phyloP scores from a whole-genome alignment of 345 rosid genomes.

The Eucalyptus marginata region DNA sequence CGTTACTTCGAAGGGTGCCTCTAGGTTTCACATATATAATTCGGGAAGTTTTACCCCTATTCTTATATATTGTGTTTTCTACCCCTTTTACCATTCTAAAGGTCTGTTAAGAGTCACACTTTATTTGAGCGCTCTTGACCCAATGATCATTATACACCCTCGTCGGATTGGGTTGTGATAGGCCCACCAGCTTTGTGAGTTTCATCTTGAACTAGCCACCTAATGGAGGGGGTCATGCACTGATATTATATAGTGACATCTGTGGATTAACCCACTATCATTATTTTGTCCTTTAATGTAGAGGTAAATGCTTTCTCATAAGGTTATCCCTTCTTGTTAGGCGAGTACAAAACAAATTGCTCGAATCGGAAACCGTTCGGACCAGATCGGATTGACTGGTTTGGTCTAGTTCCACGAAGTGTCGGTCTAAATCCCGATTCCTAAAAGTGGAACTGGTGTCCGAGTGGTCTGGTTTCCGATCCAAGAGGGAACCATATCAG shows the following conservation, averaged over 20 bases:
- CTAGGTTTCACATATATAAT: neutral
- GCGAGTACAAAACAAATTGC: too few relatives aligned
- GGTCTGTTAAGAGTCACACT: rapidly evolving
- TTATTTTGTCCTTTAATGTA: neutral
- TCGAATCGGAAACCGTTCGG: rapidly evolving
- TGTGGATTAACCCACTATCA: neutral
- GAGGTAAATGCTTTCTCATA: neutral
- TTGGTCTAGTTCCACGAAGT: too few relatives aligned
- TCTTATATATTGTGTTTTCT: neutral
- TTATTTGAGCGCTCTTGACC: neutral
- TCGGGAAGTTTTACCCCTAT: neutral
- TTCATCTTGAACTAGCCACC: neutral
- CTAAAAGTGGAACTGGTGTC: rapidly evolving
- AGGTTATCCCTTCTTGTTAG: neutral
- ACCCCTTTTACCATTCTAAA: neutral
- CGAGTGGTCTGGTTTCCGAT: rapidly evolving
- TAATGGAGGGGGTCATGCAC: neutral
- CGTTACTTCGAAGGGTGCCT: neutral
- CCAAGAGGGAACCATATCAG: rapidly evolving
- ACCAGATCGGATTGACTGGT: rapidly evolving
- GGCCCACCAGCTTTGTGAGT: neutral
- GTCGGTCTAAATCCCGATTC: rapidly evolving
- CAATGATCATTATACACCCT: neutral
- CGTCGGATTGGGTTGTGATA: neutral
- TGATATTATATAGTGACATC: neutral